Base-by-base conservation (phyloP, 768 basidiomycete genomes). In the Leccinum obscurum region DNA sequence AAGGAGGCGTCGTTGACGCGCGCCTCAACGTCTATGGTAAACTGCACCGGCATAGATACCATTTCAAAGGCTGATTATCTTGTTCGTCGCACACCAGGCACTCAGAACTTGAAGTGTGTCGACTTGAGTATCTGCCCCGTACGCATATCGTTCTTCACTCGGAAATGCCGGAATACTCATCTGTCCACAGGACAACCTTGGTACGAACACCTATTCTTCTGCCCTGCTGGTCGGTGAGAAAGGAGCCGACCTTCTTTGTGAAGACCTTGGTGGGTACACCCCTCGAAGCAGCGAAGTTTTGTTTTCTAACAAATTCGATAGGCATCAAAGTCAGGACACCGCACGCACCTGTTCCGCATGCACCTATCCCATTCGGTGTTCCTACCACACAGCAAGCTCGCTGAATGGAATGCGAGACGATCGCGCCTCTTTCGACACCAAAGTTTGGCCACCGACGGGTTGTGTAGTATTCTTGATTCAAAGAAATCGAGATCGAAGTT, bases 111-210 rank as follows among this genome's bases (percentile, higher is more conserved):
- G 68, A 88, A 88, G 77, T 80, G 78, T 68, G 79, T 83, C 64
- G 87, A 89, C 73, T 77, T 88, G 77, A 84, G 83, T 73, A 87
- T 88, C 76, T 88, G 87, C 75, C 87, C 87, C 22, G 85, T 86
- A 69, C 67, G 83, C 74, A 24, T 46, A n/a, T 11, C 37, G 14
- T 32, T 20, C 50, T 20, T 51, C 13, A 15, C 26, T 34, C 17
- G 14, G 32, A 44, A 26, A 24, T 57, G 24, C 14, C 49, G 7
- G 34, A n/a, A 30, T 26, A 32, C 55, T 62, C 52, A 62, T 39
- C 46, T 22, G 11, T 30, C 44, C 56, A n/a, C 57, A 85, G 84
- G 86, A 87, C 65, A 89, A 89, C 73, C 73, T 88, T 64, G 86
- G 86, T 60, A 87, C 87, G 48, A 87, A 87, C 78, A 88, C 86